Percentiles rank a stretch among this genome's conserved stretches.
Conservation (phyloP, 2,329 filamentous ascomycete species). For the Ophiosphaerella narmari region DNA sequence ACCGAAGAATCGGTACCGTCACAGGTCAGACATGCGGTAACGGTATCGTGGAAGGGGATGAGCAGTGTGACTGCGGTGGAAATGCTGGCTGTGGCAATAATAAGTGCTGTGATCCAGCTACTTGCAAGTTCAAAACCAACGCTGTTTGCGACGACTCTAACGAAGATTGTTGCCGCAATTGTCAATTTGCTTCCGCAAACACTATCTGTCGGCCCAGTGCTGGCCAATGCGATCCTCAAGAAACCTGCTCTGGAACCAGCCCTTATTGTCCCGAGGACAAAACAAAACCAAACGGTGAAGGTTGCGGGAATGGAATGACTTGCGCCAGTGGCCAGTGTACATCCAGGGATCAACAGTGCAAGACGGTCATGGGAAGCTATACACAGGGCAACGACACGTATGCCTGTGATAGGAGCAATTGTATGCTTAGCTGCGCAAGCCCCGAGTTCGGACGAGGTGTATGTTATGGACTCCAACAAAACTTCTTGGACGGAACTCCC, state of each 20-base stretch:
- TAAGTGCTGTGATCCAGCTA: conserved; percentile 79
- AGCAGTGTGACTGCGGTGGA: conserved; percentile 96
- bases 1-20: conserved; percentile 80
- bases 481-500: conserved; percentile 88
- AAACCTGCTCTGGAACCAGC: conserved; percentile 75
- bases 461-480: conserved; percentile 81
- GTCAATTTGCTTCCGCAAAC: conserved; percentile 67
- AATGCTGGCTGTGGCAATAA: conserved; percentile 71
- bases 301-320: conserved; percentile 72
- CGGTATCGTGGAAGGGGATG: conserved; percentile 91
- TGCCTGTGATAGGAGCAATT: conserved; percentile 75
- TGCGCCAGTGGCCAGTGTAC: conserved; percentile 97
- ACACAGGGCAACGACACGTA: conserved; percentile 76
- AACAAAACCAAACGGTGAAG: conserved; percentile 69
- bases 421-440: conserved; percentile 75
- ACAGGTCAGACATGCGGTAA: conserved; percentile 89
- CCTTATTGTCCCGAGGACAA: conserved; percentile 76
- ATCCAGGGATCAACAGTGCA: conserved; percentile 86
- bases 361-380: conserved; percentile 76
- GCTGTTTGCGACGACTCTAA: conserved; percentile 84
- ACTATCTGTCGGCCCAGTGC: conserved; percentile 81
- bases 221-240: conserved; percentile 81
- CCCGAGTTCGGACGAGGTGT: conserved; percentile 67
- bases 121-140: conserved; percentile 78
- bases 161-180: conserved; percentile 79